A percentile compares a stretch with the other conserved stretches of the same genome.
Conservation (phyloP, 106 monocot genomes). For the Phalaenopsis equestris region DNA sequence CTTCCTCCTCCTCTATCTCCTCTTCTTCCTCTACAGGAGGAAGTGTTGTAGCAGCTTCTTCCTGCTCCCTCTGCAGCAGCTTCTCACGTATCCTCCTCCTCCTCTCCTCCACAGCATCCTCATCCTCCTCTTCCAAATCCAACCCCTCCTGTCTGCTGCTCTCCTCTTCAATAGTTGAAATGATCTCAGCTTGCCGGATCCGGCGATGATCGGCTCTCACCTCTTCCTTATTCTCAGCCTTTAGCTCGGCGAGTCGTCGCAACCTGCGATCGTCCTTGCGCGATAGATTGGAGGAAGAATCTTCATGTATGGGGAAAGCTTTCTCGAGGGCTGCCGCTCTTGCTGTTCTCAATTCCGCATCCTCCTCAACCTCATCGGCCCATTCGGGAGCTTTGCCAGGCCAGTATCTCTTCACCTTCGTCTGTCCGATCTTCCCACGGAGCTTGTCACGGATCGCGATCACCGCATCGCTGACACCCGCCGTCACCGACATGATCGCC, state of each 20-base stretch:
- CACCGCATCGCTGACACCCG: slow-evolving; percentile 87
- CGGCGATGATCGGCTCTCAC: slow-evolving; percentile 66
- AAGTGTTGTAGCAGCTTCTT: slow-evolving; percentile 33
- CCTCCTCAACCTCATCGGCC: slow-evolving; percentile 70
- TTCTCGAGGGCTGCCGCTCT: slow-evolving; percentile 39
- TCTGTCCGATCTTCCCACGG: slow-evolving; percentile 92
- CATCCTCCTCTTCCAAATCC: slow-evolving; percentile 62
- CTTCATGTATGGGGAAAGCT: slow-evolving; percentile 55
- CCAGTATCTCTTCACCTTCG: slow-evolving; percentile 97
- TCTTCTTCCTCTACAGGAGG: slow-evolving; percentile 46
- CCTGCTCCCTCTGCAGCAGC: slow-evolving; percentile 44
- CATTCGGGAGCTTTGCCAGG: slow-evolving; percentile 96
- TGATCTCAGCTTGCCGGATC: slow-evolving; percentile 87
- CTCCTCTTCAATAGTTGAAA: slow-evolving; percentile 72
- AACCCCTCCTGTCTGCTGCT: slow-evolving; percentile 20
- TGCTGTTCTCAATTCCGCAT: slow-evolving; percentile 27
- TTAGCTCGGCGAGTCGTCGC: slow-evolving; percentile 63
- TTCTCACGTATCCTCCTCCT: slow-evolving; percentile 47
- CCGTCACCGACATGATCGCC: slow-evolving; percentile 78
- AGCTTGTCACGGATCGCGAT: slow-evolving; percentile 92
- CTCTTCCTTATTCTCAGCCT: slow-evolving; percentile 66
- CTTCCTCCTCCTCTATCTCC: slow-evolving; percentile 60
- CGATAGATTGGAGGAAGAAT: slow-evolving; percentile 7
- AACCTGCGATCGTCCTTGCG: slow-evolving; percentile 62
- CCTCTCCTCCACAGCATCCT: slow-evolving; percentile 63